A percentile compares a stretch with the other conserved stretches of the same genome.
These are phyloP conservation scores for Fusarium papillatum DNA, from an alignment of 2,329 filamentous ascomycete species.

Conservation along the genomic window DNA sequence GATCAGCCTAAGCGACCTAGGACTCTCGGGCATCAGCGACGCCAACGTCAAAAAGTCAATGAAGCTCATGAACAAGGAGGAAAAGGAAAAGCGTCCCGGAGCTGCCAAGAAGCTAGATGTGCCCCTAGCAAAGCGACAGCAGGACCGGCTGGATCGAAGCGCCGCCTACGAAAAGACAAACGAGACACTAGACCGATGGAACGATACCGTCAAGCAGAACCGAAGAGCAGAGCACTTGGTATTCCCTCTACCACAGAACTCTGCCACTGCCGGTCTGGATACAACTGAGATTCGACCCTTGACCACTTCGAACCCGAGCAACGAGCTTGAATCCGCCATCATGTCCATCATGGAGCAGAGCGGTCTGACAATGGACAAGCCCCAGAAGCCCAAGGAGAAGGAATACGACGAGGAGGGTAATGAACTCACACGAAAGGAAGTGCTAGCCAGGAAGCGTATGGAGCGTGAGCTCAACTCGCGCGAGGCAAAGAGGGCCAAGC, in stretches of 20 bases:
- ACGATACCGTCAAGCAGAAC: conserved; percentile 95
- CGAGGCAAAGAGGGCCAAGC: conserved; percentile 89
- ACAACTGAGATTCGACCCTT: conserved; percentile 76
- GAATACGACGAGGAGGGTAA: conserved; percentile 79
- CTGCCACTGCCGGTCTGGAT: conserved; percentile 70
- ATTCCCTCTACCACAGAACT: conserved; percentile 86
- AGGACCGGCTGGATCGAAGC: conserved; percentile 85
- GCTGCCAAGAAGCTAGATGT: conserved; percentile 80
- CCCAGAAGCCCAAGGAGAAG: conserved; percentile 65
- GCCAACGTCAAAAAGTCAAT: conserved; percentile 83
- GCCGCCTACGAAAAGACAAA: conserved; percentile 93
- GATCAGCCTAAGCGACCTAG: conserved; percentile 82
- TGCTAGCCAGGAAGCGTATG: conserved; percentile 81
- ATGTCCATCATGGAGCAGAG: conserved; percentile 92
- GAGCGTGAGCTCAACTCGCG: conserved; percentile 89
- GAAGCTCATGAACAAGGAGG: conserved; percentile 78
- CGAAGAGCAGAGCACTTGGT: conserved; percentile 90
- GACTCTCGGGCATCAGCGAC: conserved; percentile 78
- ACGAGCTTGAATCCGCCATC: conserved; percentile 88
- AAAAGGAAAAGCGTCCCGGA: conserved; percentile 62
- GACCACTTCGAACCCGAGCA: conserved; percentile 74
- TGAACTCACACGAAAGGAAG: conserved; percentile 77
- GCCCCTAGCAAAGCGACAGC: conserved; percentile 86
- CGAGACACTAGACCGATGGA: conserved; percentile 91
- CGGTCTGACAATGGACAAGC: conserved; percentile 72